Percentiles rank a stretch among this genome's conserved stretches.
Conservation (phyloP, 306 rosid genomes). For the Vigna reflexopilosa region DNA sequence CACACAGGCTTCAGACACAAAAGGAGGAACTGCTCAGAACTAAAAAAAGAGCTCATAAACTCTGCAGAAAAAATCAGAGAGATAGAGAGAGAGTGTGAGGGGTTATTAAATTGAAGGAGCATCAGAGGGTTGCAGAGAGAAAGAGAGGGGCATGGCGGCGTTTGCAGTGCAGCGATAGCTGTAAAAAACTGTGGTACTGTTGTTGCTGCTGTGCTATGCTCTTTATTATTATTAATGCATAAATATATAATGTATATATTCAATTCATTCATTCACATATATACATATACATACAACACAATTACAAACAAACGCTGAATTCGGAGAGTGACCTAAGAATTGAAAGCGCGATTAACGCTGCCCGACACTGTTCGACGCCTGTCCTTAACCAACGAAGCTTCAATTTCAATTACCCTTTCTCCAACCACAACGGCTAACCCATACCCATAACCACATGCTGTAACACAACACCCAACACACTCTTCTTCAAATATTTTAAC, state of each 20-base stretch:
- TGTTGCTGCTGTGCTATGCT: conserved; percentile 19
- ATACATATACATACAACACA: background rate
- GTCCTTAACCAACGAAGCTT: conserved; percentile 47
- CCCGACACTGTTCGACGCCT: conserved; percentile 47
- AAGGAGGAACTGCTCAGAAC: conserved; percentile 55
- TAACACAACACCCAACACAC: conserved; percentile 19
- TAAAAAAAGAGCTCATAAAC: conserved; percentile 47
- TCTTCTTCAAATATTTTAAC: background rate
- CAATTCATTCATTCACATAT: conserved; percentile 7
- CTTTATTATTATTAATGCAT: conserved; percentile 48
- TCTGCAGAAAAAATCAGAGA: conserved; percentile 43
- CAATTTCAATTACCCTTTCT: conserved; percentile 46
- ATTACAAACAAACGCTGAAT: conserved; percentile 26
- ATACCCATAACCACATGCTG: background rate
- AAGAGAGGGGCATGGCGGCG: conserved; percentile 88
- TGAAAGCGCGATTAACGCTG: conserved; percentile 57
- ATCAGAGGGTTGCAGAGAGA: conserved; percentile 42
- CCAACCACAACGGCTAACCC: conserved; percentile 43
- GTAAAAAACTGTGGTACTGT: conserved; percentile 53
- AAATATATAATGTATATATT: background rate
- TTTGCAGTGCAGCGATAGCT: conserved; percentile 62
- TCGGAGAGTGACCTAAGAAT: conserved; percentile 39
- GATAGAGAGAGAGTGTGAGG: conserved; percentile 32
- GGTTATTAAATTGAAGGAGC: conserved; percentile 56
- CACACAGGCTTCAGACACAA: conserved; percentile 50